Evolutionary conservation across 345 rosid species (phyloP), one percentile per base, ranked within the genome.

Genomic region (Kandelia obovata): DNA sequence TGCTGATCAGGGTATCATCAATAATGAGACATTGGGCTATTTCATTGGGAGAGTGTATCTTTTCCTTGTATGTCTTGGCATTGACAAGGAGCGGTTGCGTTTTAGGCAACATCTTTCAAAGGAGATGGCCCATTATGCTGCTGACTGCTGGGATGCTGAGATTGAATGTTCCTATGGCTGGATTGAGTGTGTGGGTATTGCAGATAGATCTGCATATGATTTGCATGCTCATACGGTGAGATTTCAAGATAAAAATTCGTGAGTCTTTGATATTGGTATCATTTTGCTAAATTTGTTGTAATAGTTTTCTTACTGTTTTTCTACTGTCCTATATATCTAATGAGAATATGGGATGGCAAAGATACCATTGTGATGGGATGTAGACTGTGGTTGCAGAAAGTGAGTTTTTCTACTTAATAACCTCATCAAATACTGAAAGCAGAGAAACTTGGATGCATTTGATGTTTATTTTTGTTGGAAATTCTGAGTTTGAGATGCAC

Each of bases 121-220:
- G 70, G 98, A 92, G 78, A 92, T 92, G 96, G 98, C 98, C 23
- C 98, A 92, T 74, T 92, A 92, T 77, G 98, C 96, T 4, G 88
- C 96, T 78, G 96, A 51, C 64, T 94, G 97, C 77, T 94, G 98
- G 98, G 98, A 91, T 78, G 98, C 97, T 51, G 98, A 94, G 83
- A 94, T 94, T 30, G 98, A 94, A 74, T 72, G 89, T 63, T 87
- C 97, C 0, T 91, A 94, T 76, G 97, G 98, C 27, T 94, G 97
- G 99, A 85, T 92, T 27, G 97, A 94, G 79, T 92, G 97, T 78
- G 99, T 89, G 62, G 97, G 97, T 49, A 89, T 89, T 77, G 99
- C 97, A 65, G 99, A 94, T 79, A 86, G 99, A 75, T 89, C 97
- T 78, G 97, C 97, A 3, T 92, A 82, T 67, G 99, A 94, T 82